Conservation (phyloP, 2,329 filamentous ascomycete species). For the Ascochyta fabae region DNA sequence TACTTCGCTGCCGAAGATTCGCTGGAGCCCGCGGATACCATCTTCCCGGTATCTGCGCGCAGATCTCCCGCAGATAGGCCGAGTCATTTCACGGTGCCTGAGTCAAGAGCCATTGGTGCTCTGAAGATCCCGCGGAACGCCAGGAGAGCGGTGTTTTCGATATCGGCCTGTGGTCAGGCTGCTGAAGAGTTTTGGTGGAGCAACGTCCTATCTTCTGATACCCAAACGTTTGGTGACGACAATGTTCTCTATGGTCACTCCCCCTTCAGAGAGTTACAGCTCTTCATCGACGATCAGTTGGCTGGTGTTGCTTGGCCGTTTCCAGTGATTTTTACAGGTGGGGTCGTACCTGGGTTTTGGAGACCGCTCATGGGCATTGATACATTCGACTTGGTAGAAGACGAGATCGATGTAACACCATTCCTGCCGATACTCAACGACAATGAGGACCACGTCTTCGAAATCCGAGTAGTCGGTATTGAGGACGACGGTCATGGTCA, state of each 20-base stretch:
- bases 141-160: constrained; percentile 73
- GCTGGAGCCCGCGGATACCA: constrained; percentile 63
- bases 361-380: constrained; percentile 79
- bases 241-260: constrained; percentile 70
- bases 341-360: constrained; percentile 77
- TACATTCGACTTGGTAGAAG: constrained; percentile 78
- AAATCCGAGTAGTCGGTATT: constrained; percentile 71
- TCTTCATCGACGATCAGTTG: constrained; percentile 74
- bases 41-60: constrained; percentile 69
- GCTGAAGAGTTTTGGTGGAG: constrained; percentile 87
- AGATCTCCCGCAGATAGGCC: constrained; percentile 58
- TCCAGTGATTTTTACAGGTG: constrained; percentile 82
- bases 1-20: constrained; percentile 65
- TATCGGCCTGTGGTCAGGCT: constrained; percentile 79
- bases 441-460: constrained; percentile 68
- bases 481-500: constrained; percentile 60
- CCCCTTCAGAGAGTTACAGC: constrained; percentile 78
- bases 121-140: constrained; percentile 70
- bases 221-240: constrained; percentile 63
- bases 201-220: constrained; percentile 71
- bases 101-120: constrained; percentile 64
- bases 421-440: constrained; percentile 75
- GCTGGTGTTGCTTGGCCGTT: constrained; percentile 83
- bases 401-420: constrained; percentile 82
- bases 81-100: constrained; percentile 73